phyloP scores from a whole-genome alignment of 2,329 filamentous ascomycete species.

The Immersiporthe knoxdaviesiana region DNA sequence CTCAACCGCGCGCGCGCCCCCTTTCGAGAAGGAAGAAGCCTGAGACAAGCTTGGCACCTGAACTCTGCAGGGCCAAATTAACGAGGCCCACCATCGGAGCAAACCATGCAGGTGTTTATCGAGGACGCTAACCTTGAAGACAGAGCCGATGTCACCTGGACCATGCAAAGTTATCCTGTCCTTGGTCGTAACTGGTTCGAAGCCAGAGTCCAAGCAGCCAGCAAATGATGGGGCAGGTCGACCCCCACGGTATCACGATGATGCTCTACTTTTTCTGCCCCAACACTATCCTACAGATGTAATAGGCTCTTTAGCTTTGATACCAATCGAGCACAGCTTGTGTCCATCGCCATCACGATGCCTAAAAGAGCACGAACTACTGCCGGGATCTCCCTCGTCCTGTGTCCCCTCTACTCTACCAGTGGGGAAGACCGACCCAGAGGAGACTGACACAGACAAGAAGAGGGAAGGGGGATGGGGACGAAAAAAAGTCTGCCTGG shows the following conservation, averaged over 20 bases:
- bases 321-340: not conserved
- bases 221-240: constrained; percentile 2
- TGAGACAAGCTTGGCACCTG: constrained; percentile 5
- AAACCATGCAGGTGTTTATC: constrained; percentile 6
- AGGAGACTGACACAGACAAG: not conserved
- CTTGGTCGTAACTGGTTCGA: constrained; percentile 2
- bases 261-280: not conserved
- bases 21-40: not conserved
- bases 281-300: constrained; percentile 3
- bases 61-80: constrained; percentile 10
- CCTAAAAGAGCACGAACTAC: not conserved
- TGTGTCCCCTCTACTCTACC: no score
- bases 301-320: not conserved
- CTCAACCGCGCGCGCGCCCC: not conserved
- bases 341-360: constrained; percentile 3
- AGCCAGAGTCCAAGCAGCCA: not conserved
- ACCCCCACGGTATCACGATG: constrained; percentile 8
- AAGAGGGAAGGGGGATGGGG: not conserved
- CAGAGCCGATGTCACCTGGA: not conserved
- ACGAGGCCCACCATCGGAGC: constrained; percentile 10
- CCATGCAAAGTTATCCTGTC: not conserved
- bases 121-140: constrained; percentile 7
- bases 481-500: not conserved
- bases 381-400: not conserved
- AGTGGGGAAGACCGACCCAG: not conserved